Evolutionary conservation across 805 yeast species (phyloP), one percentile per base, ranked within the genome.

Genomic region (Saccharomycopsis sp.): DNA sequence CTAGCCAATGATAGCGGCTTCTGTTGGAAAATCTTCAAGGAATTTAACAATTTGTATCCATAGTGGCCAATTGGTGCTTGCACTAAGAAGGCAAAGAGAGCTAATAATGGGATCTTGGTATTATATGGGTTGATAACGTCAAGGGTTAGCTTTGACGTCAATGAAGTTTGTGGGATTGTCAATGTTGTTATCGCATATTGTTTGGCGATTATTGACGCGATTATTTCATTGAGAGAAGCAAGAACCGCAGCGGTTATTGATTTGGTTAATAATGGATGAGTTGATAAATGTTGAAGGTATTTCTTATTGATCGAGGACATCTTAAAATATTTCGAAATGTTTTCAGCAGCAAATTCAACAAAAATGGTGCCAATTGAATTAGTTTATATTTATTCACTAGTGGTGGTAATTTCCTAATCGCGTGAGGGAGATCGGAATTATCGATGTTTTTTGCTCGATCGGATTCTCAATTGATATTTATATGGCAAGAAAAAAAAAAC

Each of bases 51-150:
- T 3, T 63, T 66, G 51, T 77, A 77, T 31, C 74, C 66, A 50
- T 66, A 69, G 54, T 80, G 85, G 3, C 77, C 63, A 31, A 77
- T 59, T 5, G 87, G 87, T 0, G 85, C 74, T 21, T 71, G 70
- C 13, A 80, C 62, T 1, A 65, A 50, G 23, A 71, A 63, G 0
- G 85, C 83, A 54, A 74, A 80, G 2, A 78, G 41, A 6, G 77
- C 71, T 74, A 80, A 72, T 40, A 73, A 61, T 7, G 74, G 64
- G 32, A 78, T 65, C 56, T 71, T 76, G 24, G 60, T 55, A 31
- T 70, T 69, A 41, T 71, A 52, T 2, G 68, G 63, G 48, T 72
- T 75, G 21, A 63, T 64, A 35, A 73, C 38, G 14, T 53, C 53
- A 33, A 57, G 22, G 11, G 17, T 20, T 13, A 39, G 42, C 17